Base-by-base conservation (phyloP, 306 rosid species). In the Inga leiocalycina region DNA sequence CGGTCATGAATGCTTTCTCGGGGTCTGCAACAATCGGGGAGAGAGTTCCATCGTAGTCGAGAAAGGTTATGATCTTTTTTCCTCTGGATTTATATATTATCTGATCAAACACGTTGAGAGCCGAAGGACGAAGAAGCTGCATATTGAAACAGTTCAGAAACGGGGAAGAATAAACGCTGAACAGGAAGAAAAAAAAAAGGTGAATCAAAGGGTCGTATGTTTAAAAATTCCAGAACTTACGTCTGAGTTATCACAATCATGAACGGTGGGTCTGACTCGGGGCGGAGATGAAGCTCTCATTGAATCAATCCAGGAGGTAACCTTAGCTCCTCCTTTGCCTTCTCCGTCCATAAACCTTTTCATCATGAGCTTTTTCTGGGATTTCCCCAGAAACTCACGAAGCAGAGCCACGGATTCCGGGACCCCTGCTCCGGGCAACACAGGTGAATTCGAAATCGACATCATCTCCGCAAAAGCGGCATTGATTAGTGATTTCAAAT, bases 11-110 rank as follows among this genome's bases (percentile, higher is more conserved):
- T 61, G 99, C 99, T 84, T 80, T 82, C 81, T 96, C 99, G 3
- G 99, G 99, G 82, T 96, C 93, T 59, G 92, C 76, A 39, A 96
- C 99, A 68, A 96, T 96, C 1, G 94, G 99, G 10, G 99, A 92
- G 20, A 96, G 99, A 54, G 99, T 96, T 20, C 99, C 99, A 82
- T 96, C 99, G 4, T 96, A 96, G 87, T 96, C 99, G 37, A 96
- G 91, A 84, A 96, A 96, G 86, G 92, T 72, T 20, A 92, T 92
- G n/a, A 93, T 86, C 72, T 92, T 86, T 52, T 93, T 96, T 20
- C 97, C 97, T 83, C 83, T 87, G 2, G 94, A 78, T 68, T 82
- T 89, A 3, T 78, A 79, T 45, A 79, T 78, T 45, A 96, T 92
- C 86, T 89, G 79, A 54, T 88, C 97, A 80, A 96, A 92, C 87